Evolutionary conservation across 202 grass and related monocot genomes (phyloP), one percentile per base, ranked within the genome.

Genomic region (Zoysia matrella): DNA sequence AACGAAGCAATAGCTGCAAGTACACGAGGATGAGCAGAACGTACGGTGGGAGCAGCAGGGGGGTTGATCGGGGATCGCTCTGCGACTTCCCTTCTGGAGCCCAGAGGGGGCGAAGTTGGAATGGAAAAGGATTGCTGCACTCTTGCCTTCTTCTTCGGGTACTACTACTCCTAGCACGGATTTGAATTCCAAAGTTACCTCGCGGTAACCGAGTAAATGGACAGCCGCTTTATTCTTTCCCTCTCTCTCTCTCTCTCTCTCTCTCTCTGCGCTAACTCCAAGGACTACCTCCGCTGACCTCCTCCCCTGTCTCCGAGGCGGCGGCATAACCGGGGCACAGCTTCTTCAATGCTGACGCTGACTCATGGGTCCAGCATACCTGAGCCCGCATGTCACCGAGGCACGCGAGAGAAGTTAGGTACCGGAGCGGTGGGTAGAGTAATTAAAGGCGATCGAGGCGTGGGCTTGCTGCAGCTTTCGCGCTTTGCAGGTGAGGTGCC

Each of bases 151-250:
- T 9, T 6, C 41, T 0, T n/a, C n/a, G 6, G 5, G 1, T 15
- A 52, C 36, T n/a, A 12, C 11, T 14, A 39, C 43, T 75, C n/a
- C n/a, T n/a, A 47, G 53, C 12, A 43, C 69, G 6, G 77, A 86
- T 86, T 86, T 81, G 84, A 86, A 86, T 86, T 86, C 66, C 73
- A 71, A 84, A 82, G 40, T 47, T 30, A 46, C 80, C 47, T 36
- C 60, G 73, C 44, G 73, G 65, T 73, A 73, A 47, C 44, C 60
- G 22, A 58, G 62, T 67, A 36, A 76, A 50, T 47, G 40, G 52
- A 22, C 45, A 57, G 53, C 16, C 12, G 9, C 1, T 13, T 61
- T 52, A n/a, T n/a, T n/a, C n/a, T 46, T 6, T 13, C 13, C 51
- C 6, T 48, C 42, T 9, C 68, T 64, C 16, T 47, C 2, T 10